Conservation (phyloP, 2,329 filamentous ascomycete species). For the Aspergillus sp. region DNA sequence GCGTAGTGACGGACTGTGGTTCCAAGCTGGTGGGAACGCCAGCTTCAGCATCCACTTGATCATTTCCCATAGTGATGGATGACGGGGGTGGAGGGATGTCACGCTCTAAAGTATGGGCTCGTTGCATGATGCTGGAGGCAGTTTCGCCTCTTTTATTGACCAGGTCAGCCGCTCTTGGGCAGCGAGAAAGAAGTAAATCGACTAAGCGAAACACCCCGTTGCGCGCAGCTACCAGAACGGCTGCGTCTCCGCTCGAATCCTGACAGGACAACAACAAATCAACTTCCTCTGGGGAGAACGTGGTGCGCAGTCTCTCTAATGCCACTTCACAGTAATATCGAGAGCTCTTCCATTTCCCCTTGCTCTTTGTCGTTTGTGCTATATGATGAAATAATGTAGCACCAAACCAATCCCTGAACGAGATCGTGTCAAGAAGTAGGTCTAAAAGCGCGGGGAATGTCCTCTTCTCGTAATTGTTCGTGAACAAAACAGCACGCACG, state of each 20-base stretch:
- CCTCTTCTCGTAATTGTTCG: conserved; percentile 92
- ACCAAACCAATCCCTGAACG: conserved; percentile 74
- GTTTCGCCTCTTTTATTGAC: conserved; percentile 78
- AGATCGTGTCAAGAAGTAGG: conserved; percentile 78
- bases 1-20: conserved; percentile 27
- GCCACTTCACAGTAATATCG: conserved; percentile 92
- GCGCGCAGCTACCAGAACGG: conserved; percentile 80
- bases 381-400: conserved; percentile 94
- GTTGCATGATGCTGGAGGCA: conserved; percentile 79
- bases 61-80: conserved; percentile 53
- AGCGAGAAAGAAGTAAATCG: conserved; percentile 68
- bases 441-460: conserved; percentile 84
- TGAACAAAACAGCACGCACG: conserved; percentile 93
- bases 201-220: conserved; percentile 79
- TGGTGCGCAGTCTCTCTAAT: conserved; percentile 80
- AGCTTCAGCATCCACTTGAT: conserved; percentile 32
- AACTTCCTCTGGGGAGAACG: conserved; percentile 72
- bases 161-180: conserved; percentile 75
- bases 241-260: conserved; percentile 86
- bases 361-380: conserved; percentile 79
- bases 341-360: conserved; percentile 83
- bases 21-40: conserved; percentile 29
- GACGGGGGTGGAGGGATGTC: conserved; percentile 69
- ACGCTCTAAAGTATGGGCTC: conserved; percentile 66
- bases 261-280: conserved; percentile 77